Evolutionary conservation across 495 filamentous ascomycete species (phyloP).

Genomic region (Neurospora sp.): DNA sequence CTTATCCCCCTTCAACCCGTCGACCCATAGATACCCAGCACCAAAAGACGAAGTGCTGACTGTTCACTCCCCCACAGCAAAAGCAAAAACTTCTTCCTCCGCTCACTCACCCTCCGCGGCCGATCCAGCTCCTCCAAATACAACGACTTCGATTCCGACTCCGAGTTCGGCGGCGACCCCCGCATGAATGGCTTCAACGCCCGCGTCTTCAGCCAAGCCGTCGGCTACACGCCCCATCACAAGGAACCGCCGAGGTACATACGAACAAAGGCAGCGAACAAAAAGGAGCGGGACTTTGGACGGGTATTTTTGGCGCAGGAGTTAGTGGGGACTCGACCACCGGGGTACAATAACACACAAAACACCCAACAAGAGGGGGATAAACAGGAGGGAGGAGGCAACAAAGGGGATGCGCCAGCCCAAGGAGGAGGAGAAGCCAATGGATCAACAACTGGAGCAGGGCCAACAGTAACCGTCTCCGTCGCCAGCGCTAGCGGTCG

Average conservation of each 20-base stretch:
- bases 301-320: slow-evolving; percentile 89
- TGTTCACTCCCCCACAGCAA: slow-evolving; percentile 43
- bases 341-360: not conserved
- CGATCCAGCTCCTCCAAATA: slow-evolving; percentile 28
- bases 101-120: slow-evolving; percentile 62
- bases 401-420: not conserved
- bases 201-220: slow-evolving; percentile 48
- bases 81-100: slow-evolving; percentile 74
- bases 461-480: slow-evolving; percentile 24
- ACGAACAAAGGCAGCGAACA: slow-evolving; percentile 69
- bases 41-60: slow-evolving; percentile 6
- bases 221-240: slow-evolving; percentile 75
- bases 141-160: slow-evolving; percentile 56
- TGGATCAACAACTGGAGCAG: slow-evolving; percentile 9
- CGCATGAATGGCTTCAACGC: slow-evolving; percentile 74
- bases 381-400: not conserved
- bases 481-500: slow-evolving; percentile 28
- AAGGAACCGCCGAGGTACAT: slow-evolving; percentile 90
- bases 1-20: slow-evolving; percentile 7
- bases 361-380: not conserved
- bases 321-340: slow-evolving; percentile 42
- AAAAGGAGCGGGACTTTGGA: slow-evolving; percentile 74
- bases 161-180: slow-evolving; percentile 53
- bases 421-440: not conserved
- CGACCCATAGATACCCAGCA: not conserved